Base-by-base conservation (phyloP, 352 stramenopile genomes). In the Globisporangium cylindrosporum region DNA sequence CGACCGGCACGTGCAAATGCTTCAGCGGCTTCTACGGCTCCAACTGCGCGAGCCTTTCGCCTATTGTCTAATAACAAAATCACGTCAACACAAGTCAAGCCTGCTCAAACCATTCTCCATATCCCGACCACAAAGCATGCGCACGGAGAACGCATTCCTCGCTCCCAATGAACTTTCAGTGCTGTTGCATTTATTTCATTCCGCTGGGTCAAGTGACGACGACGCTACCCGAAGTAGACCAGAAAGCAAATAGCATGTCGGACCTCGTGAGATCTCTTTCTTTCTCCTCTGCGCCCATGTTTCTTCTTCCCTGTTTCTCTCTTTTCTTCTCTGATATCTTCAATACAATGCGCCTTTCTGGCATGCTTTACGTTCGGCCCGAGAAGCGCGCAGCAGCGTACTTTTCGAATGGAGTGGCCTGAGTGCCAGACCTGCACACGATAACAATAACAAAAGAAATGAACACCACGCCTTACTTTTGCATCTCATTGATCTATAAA, bases 21-120 rank as follows among this genome's bases (percentile, higher is more conserved):
- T 95, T 89, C 58, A 58, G 71, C 4, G 86, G 89, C 15, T 94
- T 90, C 65, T 92, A 89, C 64, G 83, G 85, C n/a, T 90, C 85
- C 64, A 91, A 91, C 66, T 92, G 85, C 71, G 81, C 83, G 2
- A 91, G 83, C 59, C 73, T 87, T 25, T 91, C 81, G 3, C 85
- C 84, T 0, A 68, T 91, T n/a, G 71, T 61, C 15, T 73, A 25
- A 57, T 49, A 43, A 24, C 36, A 41, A 29, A 43, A 20, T 4
- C 53, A 43, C 41, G 15, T n/a, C 29, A 22, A 36, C 6, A 48
- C 29, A 60, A 20, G 22, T 20, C 14, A 29, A n/a, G 38, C 20
- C 3, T 22, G 43, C 43, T 51, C 43, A 51, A 51, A 51, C 18
- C 43, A 51, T 9, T 51, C 18, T 51, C 18, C 18, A 51, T 12